These are phyloP conservation scores for Austropuccinia psidii DNA, from an alignment of 1,284 basidiomycete genomes.

Conservation along the genomic window DNA sequence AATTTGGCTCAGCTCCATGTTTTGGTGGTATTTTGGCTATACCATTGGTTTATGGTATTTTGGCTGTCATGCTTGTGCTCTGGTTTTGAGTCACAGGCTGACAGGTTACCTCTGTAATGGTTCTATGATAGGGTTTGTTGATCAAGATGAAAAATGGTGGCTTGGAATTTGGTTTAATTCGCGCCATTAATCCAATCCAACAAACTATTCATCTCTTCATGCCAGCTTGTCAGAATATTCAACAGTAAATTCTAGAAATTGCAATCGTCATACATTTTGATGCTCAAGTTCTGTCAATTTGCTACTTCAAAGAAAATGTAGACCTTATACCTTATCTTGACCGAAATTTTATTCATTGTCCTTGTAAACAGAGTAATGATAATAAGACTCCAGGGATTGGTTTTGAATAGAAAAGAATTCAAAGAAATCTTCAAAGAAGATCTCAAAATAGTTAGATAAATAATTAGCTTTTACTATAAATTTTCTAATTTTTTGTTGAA, in stretches of 20 bases:
- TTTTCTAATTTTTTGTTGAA: no score
- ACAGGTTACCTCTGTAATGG: conserved; percentile 1
- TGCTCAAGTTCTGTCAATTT: neutral
- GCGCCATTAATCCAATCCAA: neutral
- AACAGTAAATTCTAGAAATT: neutral
- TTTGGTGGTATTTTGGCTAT: no score
- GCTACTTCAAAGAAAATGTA: no score
- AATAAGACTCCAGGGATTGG: no score
- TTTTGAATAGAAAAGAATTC: neutral
- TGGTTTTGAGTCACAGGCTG: no score
- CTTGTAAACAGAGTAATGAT: no score
- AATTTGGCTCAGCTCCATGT: no score
- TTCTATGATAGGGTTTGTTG: neutral
- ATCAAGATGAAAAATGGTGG: neutral
- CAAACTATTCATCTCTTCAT: conserved; percentile 2
- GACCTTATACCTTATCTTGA: conserved; percentile 10
- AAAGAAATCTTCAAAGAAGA: conserved; percentile 20
- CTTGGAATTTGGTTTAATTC: conserved; percentile 11
- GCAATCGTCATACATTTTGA: conserved; percentile 7
- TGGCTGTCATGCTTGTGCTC: no score
- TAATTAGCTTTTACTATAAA: no score
- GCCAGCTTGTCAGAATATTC: neutral
- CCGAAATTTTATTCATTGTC: neutral
- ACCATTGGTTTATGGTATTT: no score
- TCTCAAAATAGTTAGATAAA: no score